Evolutionary conservation across 768 basidiomycete genomes (phyloP).

Genomic region (Rubroboletus satanas): DNA sequence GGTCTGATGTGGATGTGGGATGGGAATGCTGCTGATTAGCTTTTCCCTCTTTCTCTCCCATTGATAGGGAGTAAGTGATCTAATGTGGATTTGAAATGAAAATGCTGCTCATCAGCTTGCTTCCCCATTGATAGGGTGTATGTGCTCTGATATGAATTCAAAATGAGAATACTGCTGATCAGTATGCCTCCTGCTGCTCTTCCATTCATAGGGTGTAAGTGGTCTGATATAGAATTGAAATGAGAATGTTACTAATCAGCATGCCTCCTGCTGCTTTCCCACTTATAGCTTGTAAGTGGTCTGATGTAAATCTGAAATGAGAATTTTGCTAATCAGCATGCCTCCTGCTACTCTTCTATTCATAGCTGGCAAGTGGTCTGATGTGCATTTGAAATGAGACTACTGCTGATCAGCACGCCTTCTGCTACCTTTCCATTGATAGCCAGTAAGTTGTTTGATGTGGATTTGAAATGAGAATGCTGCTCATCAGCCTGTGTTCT

Average conservation of each 20-base stretch:
- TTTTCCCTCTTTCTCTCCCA: too few species aligned
- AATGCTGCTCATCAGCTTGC: too few species aligned
- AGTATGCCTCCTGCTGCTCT: neutral
- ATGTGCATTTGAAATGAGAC: neutral
- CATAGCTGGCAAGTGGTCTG: neutral
- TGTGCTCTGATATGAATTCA: too few species aligned
- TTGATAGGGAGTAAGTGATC: too few species aligned
- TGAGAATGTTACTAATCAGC: neutral
- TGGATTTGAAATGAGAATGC: neutral
- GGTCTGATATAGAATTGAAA: neutral
- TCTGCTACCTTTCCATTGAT: neutral
- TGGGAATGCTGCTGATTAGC: too few species aligned
- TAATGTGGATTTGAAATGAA: too few species aligned
- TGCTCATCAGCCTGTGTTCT: neutral
- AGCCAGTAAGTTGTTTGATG: neutral
- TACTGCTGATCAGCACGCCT: neutral
- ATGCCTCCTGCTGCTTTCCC: neutral
- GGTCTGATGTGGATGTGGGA: too few species aligned
- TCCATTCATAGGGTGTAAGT: neutral
- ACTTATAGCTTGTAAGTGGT: neutral
- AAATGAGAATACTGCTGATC: neutral
- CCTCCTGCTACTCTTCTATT: neutral
- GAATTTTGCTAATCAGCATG: neutral
- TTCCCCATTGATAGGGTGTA: too few species aligned
- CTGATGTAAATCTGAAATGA: neutral